Conservation (phyloP, 2,329 filamentous ascomycete genomes). For the Cercospora janseana region DNA sequence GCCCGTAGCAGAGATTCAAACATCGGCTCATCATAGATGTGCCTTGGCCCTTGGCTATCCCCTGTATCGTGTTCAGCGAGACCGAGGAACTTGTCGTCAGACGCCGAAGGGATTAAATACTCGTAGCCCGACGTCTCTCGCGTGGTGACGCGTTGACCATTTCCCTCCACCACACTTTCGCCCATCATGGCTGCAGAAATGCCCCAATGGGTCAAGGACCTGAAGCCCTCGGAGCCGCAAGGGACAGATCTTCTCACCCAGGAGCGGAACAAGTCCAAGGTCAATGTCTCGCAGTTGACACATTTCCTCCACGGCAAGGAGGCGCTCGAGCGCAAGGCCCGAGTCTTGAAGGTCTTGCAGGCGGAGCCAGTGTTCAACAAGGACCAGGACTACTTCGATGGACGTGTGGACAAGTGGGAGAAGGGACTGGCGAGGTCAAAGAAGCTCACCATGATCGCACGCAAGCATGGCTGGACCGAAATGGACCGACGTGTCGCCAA, state of each 20-base stretch:
- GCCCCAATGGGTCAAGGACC: slow-evolving; percentile 65
- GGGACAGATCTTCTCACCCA: slow-evolving; percentile 66
- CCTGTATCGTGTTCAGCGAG: slow-evolving; percentile 9
- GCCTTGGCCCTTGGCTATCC: slow-evolving; percentile 5
- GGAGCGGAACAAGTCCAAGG: slow-evolving; percentile 65
- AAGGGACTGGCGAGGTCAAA: slow-evolving; percentile 69
- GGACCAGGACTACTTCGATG: slow-evolving; percentile 72
- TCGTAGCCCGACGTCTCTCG: not conserved
- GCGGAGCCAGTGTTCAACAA: slow-evolving; percentile 73
- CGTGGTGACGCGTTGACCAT: not conserved
- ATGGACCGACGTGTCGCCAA: slow-evolving; percentile 65
- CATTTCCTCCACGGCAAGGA: slow-evolving; percentile 68
- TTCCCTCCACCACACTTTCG: not conserved
- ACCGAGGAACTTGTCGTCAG: slow-evolving; percentile 15
- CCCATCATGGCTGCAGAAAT: slow-evolving; percentile 37
- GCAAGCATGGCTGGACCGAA: slow-evolving; percentile 64
- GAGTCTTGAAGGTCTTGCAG: slow-evolving; percentile 63
- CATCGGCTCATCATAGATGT: slow-evolving; percentile 15
- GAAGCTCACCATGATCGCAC: slow-evolving; percentile 63
- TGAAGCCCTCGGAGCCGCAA: slow-evolving; percentile 65
- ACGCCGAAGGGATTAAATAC: slow-evolving; percentile 13
- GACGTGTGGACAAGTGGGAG: slow-evolving; percentile 67
- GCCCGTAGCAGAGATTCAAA: slow-evolving; percentile 1
- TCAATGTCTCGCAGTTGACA: slow-evolving; percentile 66
- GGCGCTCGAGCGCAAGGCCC: slow-evolving; percentile 58